Evolutionary conservation across 768 basidiomycete species (phyloP), one percentile per base, ranked within the genome.

Genomic region (Podaxis pistillaris): DNA sequence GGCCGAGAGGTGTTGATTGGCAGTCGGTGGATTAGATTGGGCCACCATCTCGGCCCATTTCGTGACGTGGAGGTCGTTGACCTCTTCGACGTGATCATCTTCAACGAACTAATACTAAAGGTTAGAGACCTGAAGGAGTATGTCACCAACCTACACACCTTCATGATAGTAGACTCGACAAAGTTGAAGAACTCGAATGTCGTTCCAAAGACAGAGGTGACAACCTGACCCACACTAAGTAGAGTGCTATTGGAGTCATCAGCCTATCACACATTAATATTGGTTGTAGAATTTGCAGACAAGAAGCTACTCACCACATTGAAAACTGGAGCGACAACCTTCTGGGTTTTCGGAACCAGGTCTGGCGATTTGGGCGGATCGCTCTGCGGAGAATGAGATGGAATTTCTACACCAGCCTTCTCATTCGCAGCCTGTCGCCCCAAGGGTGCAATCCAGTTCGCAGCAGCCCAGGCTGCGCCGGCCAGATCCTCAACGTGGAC

Each of bases 41-140:
- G 76, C 75, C 67, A 93, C 81, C 88, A 95, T 92, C 71, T 90
- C 82, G 7, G 87, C 90, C 93, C 93, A 95, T 11, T 84, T 86
- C 57, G 83, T 78, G 36, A 93, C 89, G 69, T 95, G 93, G 53
- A 86, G 83, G 69, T 93, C 91, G 69, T 94, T 94, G 69, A 93
- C 90, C 54, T 92, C 90, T 69, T 93, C 90, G 6, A 93, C 83
- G 65, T 62, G 55, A 37, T 92, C 90, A 58, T 91, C 88, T 28
- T 84, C 78, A 67, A 52, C 44, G 57, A 58, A 22, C 57, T 33
- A 37, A 59, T 26, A 36, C 49, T 19, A 54, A 7, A 37, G 8
- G 8, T 36, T 36, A 55, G 15, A 15, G 56, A 38, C 22, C 15
- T 33, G 56, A 19, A 57, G 22, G n/a, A 7, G 17, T 30, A n/a